Conservation (phyloP, 2,329 filamentous ascomycete species). For the Talaromyces sp. region DNA sequence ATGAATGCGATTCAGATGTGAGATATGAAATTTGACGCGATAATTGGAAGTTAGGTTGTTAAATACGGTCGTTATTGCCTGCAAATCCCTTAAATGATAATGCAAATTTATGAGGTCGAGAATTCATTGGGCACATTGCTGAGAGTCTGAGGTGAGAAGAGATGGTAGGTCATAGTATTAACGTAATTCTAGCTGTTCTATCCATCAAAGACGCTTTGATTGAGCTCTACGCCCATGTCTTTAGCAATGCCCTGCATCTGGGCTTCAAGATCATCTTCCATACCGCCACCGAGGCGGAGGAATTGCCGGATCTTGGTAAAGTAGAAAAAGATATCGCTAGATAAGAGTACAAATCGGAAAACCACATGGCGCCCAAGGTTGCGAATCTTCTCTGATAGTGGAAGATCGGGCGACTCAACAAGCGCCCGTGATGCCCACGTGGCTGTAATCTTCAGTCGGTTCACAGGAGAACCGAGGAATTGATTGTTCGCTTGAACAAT, state of each 20-base stretch:
- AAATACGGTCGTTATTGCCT: too few species aligned
- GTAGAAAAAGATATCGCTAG: slow-evolving; percentile 81
- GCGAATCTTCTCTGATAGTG: slow-evolving; percentile 62
- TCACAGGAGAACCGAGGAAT: slow-evolving; percentile 83
- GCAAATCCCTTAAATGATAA: too few species aligned
- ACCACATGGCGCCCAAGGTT: slow-evolving; percentile 77
- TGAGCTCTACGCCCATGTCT: slow-evolving; percentile 87
- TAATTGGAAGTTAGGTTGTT: too few species aligned
- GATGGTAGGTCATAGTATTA: too few species aligned
- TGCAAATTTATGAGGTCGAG: too few species aligned
- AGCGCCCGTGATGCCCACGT: slow-evolving; percentile 84
- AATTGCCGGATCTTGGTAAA: slow-evolving; percentile 76
- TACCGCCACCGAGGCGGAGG: slow-evolving; percentile 75
- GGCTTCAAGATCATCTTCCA: slow-evolving; percentile 92
- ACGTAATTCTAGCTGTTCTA: slow-evolving; percentile 51
- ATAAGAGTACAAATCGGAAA: slow-evolving; percentile 76
- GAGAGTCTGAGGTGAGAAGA: too few species aligned
- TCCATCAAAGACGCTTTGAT: slow-evolving; percentile 86
- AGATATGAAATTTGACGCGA: not conserved
- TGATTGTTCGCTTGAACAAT: slow-evolving; percentile 95
- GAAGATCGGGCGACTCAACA: slow-evolving; percentile 71
- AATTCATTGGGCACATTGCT: too few species aligned
- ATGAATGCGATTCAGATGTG: slow-evolving; percentile 10
- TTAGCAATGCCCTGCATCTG: slow-evolving; percentile 85
- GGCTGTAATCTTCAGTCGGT: slow-evolving; percentile 91